phyloP scores from a whole-genome alignment of 257 asterid genomes.

The Solanum piurae region DNA sequence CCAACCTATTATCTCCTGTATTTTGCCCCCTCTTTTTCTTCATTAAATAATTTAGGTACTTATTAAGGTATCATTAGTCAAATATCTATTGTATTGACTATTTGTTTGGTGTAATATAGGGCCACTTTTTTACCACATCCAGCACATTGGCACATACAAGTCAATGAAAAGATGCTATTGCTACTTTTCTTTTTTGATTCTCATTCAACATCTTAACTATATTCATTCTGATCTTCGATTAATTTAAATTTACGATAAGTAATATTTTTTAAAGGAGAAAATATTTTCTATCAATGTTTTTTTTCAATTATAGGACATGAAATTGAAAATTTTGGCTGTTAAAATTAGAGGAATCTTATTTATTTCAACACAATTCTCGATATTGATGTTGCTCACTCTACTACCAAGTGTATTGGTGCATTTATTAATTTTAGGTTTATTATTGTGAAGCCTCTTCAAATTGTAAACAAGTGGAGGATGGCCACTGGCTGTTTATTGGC shows the following conservation, averaged over 20 bases:
- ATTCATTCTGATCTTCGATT: neutral
- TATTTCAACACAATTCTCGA: neutral
- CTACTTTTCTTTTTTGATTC: neutral
- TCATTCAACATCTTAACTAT: neutral
- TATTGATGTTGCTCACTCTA: neutral
- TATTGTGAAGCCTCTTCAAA: neutral
- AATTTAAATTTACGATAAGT: neutral
- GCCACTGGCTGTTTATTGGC: neutral
- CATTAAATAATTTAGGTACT: neutral
- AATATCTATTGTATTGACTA: neutral
- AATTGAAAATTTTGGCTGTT: no score
- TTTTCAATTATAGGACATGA: neutral
- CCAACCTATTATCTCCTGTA: neutral
- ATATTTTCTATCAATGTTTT: no score
- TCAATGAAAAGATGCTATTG: neutral
- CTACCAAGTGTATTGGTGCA: neutral
- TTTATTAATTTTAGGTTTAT: neutral
- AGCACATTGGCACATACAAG: neutral
- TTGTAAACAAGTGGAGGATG: neutral
- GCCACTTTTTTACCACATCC: neutral
- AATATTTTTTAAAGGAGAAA: neutral
- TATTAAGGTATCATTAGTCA: neutral
- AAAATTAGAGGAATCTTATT: no score
- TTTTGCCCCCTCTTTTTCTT: neutral
- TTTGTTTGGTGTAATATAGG: neutral